Evolutionary conservation across 2,329 filamentous ascomycete genomes (phyloP), one percentile per base, ranked within the genome.

Genomic region (Alternaria novae-zelandiae): DNA sequence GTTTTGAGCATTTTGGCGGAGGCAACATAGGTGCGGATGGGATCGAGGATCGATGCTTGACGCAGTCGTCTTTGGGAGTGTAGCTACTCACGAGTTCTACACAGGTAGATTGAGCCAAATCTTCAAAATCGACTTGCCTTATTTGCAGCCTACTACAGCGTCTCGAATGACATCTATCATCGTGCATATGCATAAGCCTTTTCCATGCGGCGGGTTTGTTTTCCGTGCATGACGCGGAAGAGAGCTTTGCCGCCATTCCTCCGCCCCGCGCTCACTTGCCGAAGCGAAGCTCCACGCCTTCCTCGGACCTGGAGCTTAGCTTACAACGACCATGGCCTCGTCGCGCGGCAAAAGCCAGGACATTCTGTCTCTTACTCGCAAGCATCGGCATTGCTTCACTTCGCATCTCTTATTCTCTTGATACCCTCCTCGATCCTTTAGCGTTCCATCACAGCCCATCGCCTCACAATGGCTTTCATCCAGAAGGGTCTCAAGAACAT

Each of bases 401-500:
- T 50, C 57, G 17, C 6, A 25, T 63, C 26, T 56, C 20, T 7
- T 36, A 26, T 44, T 45, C 15, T 45, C 55, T 43, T 65, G 46
- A 68, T 49, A 50, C 58, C 54, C 61, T 32, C 44, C 36, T 47
- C 36, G 45, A 45, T 49, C 54, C 51, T 30, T 68, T 61, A 71
- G 66, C 68, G 64, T 67, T 65, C 54, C 59, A 65, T 56, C 51
- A 30, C 32, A 47, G 54, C n/a, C 17, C 32, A 44, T 59, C n/a
- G 11, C 59, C 25, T 41, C 49, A 68, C 54, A 69, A 84, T 84
- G 82, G 76, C 82, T 66, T 81, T 83, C 74, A 67, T 84, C 11
- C 82, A 82, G 63, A 88, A 87, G 76, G 93, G 93, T 75, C 84
- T 95, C 67, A 88, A 89, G 70, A 87, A 90, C 75, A 89, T 97